Evolutionary conservation across 441 rosid species (phyloP).

Genomic region (Biscutella laevigata): DNA sequence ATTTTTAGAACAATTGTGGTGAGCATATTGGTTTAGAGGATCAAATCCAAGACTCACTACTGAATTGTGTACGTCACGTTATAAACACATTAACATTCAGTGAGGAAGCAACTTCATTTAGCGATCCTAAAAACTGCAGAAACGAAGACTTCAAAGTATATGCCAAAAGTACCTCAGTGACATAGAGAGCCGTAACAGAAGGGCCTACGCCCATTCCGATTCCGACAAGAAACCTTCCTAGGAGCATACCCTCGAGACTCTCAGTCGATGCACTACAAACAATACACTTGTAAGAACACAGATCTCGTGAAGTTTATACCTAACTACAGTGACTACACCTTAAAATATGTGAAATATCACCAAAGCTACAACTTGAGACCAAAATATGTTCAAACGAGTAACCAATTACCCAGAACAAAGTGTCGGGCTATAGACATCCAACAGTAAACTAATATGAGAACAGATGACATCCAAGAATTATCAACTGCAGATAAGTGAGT

Average conservation of each 20-base stretch:
- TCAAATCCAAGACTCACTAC: background rate
- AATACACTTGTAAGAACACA: conserved; percentile 17
- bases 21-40: background rate
- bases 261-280: conserved; percentile 56
- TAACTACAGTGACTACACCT: background rate
- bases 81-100: conserved; percentile 5
- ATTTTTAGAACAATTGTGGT: background rate
- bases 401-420: background rate
- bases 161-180: conserved; percentile 54
- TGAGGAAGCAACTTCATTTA: background rate
- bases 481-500: too few relatives aligned
- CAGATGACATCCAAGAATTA: too few relatives aligned
- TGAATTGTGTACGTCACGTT: background rate
- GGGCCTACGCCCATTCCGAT: conserved; percentile 76
- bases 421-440: background rate
- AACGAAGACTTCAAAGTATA: background rate
- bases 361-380: background rate
- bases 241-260: conserved; percentile 61
- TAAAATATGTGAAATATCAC: background rate
- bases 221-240: conserved; percentile 66
- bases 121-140: conserved; percentile 9
- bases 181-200: conserved; percentile 65
- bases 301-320: conserved; percentile 14
- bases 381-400: conserved; percentile 3
- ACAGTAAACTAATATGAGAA: background rate